A percentile compares a stretch with the other conserved stretches of the same genome.
phyloP scores from a whole-genome alignment of 2,329 filamentous ascomycete genomes.

The Fusarium nisikadoi region DNA sequence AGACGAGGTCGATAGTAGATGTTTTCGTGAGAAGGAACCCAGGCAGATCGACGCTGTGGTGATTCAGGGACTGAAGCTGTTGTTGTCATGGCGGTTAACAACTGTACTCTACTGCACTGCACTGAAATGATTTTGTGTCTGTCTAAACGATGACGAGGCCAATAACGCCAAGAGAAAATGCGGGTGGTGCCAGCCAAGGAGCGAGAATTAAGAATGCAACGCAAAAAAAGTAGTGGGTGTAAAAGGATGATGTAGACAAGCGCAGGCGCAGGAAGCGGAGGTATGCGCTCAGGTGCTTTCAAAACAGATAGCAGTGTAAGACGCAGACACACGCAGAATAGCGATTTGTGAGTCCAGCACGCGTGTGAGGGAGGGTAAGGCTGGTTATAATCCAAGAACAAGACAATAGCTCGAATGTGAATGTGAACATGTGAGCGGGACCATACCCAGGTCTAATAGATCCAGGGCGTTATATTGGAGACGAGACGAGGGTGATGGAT shows the following conservation, averaged over 20 bases:
- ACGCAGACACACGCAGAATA: conserved; percentile 1
- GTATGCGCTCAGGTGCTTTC: conserved; percentile 13
- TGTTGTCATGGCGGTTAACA: conserved; percentile 43
- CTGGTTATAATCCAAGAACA: conserved; percentile 28
- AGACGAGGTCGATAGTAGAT: conserved; percentile 44
- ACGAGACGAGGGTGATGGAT: conserved; percentile 6
- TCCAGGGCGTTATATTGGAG: conserved; percentile 27
- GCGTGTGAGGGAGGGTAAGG: conserved; percentile 20
- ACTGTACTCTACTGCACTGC: conserved; percentile 10
- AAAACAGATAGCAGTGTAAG: conserved; percentile 21
- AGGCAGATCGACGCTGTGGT: conserved; percentile 38
- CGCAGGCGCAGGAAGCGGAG: background rate
- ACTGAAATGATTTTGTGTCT: background rate
- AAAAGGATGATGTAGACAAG: conserved; percentile 9
- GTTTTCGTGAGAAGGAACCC: conserved; percentile 43
- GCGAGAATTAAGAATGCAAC: conserved; percentile 22
- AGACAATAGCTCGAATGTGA: conserved; percentile 9
- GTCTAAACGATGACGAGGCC: conserved; percentile 32
- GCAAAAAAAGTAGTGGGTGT: conserved; percentile 15
- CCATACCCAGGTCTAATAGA: conserved; percentile 17
- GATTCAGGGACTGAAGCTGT: conserved; percentile 22
- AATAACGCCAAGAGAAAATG: conserved; percentile 35
- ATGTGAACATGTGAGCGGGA: conserved; percentile 22
- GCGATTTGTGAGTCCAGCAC: background rate
- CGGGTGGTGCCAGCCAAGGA: conserved; percentile 37